A percentile compares a stretch with the other conserved stretches of the same genome.
phyloP scores from a whole-genome alignment of 148 eudicot genomes.

The Chenopodium suecicum region DNA sequence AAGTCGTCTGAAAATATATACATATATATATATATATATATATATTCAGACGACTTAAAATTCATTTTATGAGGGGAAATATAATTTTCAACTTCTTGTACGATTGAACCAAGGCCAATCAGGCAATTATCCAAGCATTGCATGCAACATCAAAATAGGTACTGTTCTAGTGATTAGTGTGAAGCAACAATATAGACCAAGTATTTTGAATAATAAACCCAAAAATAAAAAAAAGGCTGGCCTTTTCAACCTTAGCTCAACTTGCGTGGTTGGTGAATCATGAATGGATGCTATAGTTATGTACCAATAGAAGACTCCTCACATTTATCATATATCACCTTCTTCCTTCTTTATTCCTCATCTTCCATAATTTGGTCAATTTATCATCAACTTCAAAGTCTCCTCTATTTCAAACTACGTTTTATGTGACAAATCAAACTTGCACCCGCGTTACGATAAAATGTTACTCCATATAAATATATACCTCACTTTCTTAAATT shows the following conservation, averaged over 20 bases:
- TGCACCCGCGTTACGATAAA: background rate
- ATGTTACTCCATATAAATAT: background rate
- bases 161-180: too few relatives aligned
- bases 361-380: background rate
- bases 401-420: background rate
- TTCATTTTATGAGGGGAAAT: too few relatives aligned
- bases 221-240: background rate
- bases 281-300: background rate
- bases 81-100: too few relatives aligned
- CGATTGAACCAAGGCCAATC: too few relatives aligned
- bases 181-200: background rate
- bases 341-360: background rate
- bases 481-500: background rate
- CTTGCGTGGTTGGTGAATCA: background rate
- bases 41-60: too few relatives aligned
- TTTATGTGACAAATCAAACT: background rate
- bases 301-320: too few relatives aligned
- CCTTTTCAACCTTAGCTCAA: background rate
- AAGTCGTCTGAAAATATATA: too few relatives aligned
- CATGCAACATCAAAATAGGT: too few relatives aligned
- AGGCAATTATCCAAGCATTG: too few relatives aligned
- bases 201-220: background rate
- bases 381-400: background rate
- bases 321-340: background rate
- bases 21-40: too few relatives aligned